Base-by-base conservation (phyloP, 2,329 filamentous ascomycete genomes). In the Massarina eburnea region DNA sequence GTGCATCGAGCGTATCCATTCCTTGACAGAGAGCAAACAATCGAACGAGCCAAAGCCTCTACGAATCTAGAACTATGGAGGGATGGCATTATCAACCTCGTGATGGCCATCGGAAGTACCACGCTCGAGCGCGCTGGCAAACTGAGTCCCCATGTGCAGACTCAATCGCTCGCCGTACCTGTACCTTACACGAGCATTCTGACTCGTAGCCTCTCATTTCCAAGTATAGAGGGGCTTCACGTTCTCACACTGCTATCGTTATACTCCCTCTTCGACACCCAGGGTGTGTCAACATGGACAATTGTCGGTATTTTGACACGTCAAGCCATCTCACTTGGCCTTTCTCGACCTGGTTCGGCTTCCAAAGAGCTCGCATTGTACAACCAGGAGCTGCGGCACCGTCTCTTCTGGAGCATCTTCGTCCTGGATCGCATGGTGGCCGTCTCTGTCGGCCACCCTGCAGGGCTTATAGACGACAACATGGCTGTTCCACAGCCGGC, bases 1-100 rank as follows among this genome's bases (percentile, higher is more conserved):
- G 39, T 41, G 8, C 27, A 41, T 29, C 17, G 39, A 33, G 39
- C 39, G 5, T 41, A 41, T 41, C 39, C 39, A 9, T 41, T 41
- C 29, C 27, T 41, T 9, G 39, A 41, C 15, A 17, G 29, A 39
- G 22, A 39, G 15, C 37, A 29, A 15, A 39, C 20, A 10, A 39
- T 17, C 5, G 24, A 6, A 10, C 29, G 22, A 21, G 39, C 18
- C 8, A 33, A 34, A 15, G 20, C 30, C 6, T 29, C n/a, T 2
- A 17, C n/a, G 9, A 6, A 22, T 6, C 8, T 33, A 14, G 39
- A 41, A 12, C 15, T 34, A 19, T 32, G 30, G 30, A 29, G n/a
- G 9, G 27, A 34, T 34, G 39, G 34, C 27, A 32, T 41, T 24
- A 7, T 34, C 10, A 22, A 29, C 10, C 39, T 41, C 12, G 27